These are phyloP conservation scores for Termitomyces sp. DNA, from an alignment of 768 basidiomycete genomes.

Conservation along the genomic window DNA sequence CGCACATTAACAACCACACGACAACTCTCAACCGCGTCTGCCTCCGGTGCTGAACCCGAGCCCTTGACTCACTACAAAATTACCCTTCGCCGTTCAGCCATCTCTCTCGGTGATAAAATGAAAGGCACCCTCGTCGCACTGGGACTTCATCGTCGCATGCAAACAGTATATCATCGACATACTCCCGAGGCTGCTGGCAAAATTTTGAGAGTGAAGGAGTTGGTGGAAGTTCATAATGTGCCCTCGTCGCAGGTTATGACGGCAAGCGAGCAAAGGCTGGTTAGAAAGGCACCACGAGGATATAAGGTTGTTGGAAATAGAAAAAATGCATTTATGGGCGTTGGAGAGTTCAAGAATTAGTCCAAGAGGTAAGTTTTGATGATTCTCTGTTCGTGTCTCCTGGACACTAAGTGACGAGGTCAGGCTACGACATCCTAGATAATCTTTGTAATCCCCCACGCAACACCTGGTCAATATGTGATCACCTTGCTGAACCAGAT, in stretches of 20 bases:
- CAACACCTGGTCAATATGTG: not conserved
- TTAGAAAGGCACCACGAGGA: constrained; percentile 62
- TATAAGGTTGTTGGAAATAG: constrained; percentile 50
- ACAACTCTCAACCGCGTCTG: not conserved
- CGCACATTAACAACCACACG: constrained; percentile 7
- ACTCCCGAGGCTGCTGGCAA: constrained; percentile 75
- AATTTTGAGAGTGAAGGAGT: constrained; percentile 84
- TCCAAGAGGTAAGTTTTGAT: not conserved
- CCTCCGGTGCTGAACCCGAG: not conserved
- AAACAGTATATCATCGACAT: constrained; percentile 79
- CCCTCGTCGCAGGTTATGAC: constrained; percentile 58
- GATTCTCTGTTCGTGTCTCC: not conserved
- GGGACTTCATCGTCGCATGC: constrained; percentile 76
- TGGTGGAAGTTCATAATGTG: constrained; percentile 86
- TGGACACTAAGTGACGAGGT: not conserved
- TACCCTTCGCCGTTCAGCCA: constrained; percentile 82
- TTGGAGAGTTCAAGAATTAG: constrained; percentile 8
- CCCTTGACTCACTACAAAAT: constrained; percentile 80
- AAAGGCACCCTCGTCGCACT: constrained; percentile 76
- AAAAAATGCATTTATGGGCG: constrained; percentile 25
- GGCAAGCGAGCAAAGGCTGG: constrained; percentile 61
- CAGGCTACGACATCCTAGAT: not conserved
- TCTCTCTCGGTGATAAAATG: constrained; percentile 68
- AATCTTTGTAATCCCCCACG: not conserved
- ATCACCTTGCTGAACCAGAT: not conserved